Evolutionary conservation across 495 filamentous ascomycete genomes (phyloP), one percentile per base, ranked within the genome.

Genomic region (Halenospora varia): DNA sequence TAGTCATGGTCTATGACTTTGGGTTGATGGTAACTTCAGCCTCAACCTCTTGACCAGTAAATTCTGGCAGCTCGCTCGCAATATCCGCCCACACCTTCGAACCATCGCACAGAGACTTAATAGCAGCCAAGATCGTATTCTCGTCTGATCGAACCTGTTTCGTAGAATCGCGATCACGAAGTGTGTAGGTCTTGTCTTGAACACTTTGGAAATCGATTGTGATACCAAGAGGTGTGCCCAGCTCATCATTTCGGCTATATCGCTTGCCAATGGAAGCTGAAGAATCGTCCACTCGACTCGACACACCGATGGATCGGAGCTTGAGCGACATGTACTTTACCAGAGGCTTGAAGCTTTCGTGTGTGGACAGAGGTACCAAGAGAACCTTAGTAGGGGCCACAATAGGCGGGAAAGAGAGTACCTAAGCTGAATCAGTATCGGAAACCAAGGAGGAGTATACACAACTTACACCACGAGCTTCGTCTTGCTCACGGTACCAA

Each of bases 351-450:
- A 91, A 91, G 48, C 75, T 74, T 35, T 76, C 63, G 66, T 88
- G 80, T 13, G 70, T 72, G 26, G 85, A 88, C 22, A 92, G 75
- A 13, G 88, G 87, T 2, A 89, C 86, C 47, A 92, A 79, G 50
- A 91, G 80, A 47, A 90, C 83, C 72, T 90, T 91, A 19, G 84
- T 89, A 0, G 88, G 88, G 6, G 88, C 87, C 23, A 90, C 76
- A 1, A 75, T 74, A 1, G 87, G 87, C 15, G 84, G 86, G 77
- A 92, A 88, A 2, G 88, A 91, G 51, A 92, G 78, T 11, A 89
- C 83, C 79, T 85, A 52, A 46, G 2, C 25, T 40, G 73, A 58
- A 70, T 58, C 48, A 53, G 49, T 40, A 51, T 29, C 10, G 10
- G 41, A 15, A 24, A 18, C 25, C 11, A 35, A 29, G 10, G 53